Percentiles rank a stretch among this genome's conserved stretches.
Evolutionary conservation across 2,329 filamentous ascomycete species (phyloP).

Genomic region (Sclerotinia nivalis): DNA sequence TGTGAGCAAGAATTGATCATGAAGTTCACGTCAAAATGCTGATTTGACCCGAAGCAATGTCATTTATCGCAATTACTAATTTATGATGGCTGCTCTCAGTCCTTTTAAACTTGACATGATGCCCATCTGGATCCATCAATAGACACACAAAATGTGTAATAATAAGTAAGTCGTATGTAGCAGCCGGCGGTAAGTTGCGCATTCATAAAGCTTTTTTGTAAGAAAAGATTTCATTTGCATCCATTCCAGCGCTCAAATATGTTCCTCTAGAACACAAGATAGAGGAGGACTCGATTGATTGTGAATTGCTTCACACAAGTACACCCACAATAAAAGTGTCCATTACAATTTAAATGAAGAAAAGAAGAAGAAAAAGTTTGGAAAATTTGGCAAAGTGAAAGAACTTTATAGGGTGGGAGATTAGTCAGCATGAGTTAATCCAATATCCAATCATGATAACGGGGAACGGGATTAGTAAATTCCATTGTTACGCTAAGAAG

Average conservation of each 20-base stretch:
- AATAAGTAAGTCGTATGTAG: slow-evolving; percentile 51
- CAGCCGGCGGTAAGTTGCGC: slow-evolving; percentile 72
- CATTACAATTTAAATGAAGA: slow-evolving; percentile 58
- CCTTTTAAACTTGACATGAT: not conserved
- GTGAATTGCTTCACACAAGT: slow-evolving; percentile 50
- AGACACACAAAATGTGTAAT: not conserved
- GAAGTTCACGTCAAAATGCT: not conserved
- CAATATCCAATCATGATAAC: slow-evolving; percentile 30
- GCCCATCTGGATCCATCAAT: not conserved
- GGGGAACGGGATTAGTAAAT: slow-evolving; percentile 33
- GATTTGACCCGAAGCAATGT: not conserved
- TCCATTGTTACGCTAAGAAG: slow-evolving; percentile 22
- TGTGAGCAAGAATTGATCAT: too few species aligned
- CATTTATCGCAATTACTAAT: too few species aligned
- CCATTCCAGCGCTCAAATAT: slow-evolving; percentile 65
- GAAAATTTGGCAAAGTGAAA: slow-evolving; percentile 29
- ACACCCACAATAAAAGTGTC: slow-evolving; percentile 72
- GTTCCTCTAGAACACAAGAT: slow-evolving; percentile 67
- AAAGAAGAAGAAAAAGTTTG: slow-evolving; percentile 41
- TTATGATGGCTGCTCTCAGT: not conserved
- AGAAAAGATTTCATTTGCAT: slow-evolving; percentile 61
- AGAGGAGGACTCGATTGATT: slow-evolving; percentile 66
- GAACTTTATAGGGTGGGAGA: slow-evolving; percentile 31
- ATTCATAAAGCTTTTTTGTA: slow-evolving; percentile 41
- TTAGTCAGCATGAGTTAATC: slow-evolving; percentile 27